phyloP scores from a whole-genome alignment of 2,329 filamentous ascomycete genomes.

The Cladosporium velox region DNA sequence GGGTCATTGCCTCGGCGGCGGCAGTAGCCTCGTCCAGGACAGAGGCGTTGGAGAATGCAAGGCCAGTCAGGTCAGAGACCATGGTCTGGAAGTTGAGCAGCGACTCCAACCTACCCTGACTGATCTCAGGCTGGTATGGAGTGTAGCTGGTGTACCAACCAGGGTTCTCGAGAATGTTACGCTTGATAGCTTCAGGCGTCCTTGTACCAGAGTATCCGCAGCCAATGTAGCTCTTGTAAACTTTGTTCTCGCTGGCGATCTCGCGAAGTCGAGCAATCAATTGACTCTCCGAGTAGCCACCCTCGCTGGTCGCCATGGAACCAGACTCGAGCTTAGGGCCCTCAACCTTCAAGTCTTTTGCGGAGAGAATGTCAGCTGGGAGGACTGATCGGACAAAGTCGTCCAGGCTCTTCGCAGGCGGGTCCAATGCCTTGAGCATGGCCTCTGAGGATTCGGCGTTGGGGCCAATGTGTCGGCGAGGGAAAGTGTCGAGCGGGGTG shows the following conservation, averaged over 20 bases:
- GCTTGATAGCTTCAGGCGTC: slow-evolving; percentile 85
- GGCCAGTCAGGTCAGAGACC: slow-evolving; percentile 81
- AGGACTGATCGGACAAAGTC: slow-evolving; percentile 84
- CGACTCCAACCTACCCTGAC: slow-evolving; percentile 88
- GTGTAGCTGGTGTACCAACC: slow-evolving; percentile 99
- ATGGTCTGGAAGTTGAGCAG: slow-evolving; percentile 95
- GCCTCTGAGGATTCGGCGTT: slow-evolving; percentile 66
- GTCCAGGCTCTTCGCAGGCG: slow-evolving; percentile 72
- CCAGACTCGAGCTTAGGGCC: slow-evolving; percentile 48
- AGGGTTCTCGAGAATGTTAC: slow-evolving; percentile 89
- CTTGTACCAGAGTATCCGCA: slow-evolving; percentile 86
- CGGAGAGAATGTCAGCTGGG: slow-evolving; percentile 74
- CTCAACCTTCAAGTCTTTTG: slow-evolving; percentile 62
- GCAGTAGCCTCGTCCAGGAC: slow-evolving; percentile 89
- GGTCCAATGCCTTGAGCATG: slow-evolving; percentile 80
- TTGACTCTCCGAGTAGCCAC: slow-evolving; percentile 61
- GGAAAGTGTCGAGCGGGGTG: slow-evolving; percentile 64
- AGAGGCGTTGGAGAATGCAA: slow-evolving; percentile 88
- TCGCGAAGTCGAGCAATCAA: slow-evolving; percentile 56
- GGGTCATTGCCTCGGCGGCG: slow-evolving; percentile 92
- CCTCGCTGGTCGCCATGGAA: slow-evolving; percentile 37
- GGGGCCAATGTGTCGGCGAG: slow-evolving; percentile 84
- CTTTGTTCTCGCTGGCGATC: slow-evolving; percentile 63
- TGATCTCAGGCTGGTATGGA: slow-evolving; percentile 96
- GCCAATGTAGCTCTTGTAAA: slow-evolving; percentile 73